phyloP scores from a whole-genome alignment of 106 monocot genomes.

The Allium fistulosum region DNA sequence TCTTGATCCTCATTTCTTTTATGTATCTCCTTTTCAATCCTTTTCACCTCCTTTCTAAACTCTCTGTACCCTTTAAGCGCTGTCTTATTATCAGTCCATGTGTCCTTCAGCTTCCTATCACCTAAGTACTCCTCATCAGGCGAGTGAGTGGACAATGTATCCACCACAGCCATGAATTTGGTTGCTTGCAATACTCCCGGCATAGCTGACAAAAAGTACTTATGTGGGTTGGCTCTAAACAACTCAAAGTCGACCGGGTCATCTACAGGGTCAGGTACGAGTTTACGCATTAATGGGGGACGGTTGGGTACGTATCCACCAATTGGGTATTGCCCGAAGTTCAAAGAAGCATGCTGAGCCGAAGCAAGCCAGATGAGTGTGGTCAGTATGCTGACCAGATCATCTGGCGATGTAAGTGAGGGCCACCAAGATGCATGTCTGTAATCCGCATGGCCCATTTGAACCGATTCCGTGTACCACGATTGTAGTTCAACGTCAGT shows the following conservation, averaged over 20 bases:
- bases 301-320: conserved; percentile 88
- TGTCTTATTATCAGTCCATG: conserved; percentile 29
- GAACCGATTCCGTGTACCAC: conserved; percentile 62
- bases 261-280: conserved; percentile 45
- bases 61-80: conserved; percentile 27
- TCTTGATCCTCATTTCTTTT: conserved; percentile 41
- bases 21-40: conserved; percentile 60
- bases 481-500: conserved; percentile 62
- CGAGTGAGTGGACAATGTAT: conserved; percentile 91
- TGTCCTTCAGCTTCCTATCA: conserved; percentile 13
- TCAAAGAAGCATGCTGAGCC: conserved; percentile 90
- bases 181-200: conserved; percentile 72
- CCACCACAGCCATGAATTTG: conserved; percentile 90
- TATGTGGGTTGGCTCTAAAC: conserved; percentile 66
- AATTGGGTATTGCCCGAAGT: conserved; percentile 94
- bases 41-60: conserved; percentile 44
- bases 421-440: conserved; percentile 71
- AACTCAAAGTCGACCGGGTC: conserved; percentile 34
- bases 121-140: conserved; percentile 97
- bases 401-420: conserved; percentile 26
- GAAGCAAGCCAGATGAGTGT: conserved; percentile 85
- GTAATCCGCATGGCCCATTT: conserved; percentile 67
- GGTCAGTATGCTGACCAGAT: conserved; percentile 49
- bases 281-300: conserved; percentile 62
- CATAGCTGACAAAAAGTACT: conserved; percentile 54